A percentile compares a stretch with the other conserved stretches of the same genome.
Conservation (phyloP, 768 basidiomycete species). For the Leccinum barrowsii region DNA sequence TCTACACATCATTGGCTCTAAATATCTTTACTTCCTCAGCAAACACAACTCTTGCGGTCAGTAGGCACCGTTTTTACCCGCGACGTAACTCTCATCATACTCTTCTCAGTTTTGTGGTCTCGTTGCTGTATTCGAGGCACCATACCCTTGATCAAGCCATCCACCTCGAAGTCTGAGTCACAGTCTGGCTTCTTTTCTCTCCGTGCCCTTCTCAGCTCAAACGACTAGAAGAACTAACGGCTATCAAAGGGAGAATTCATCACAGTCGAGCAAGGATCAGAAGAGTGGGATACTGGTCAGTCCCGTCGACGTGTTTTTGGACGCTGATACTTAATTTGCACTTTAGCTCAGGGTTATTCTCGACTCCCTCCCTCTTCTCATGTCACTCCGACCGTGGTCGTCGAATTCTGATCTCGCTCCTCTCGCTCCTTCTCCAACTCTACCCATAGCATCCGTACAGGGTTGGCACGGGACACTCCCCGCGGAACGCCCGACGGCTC, state of each 20-base stretch:
- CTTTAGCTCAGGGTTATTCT: constrained; percentile 65
- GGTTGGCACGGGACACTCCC: constrained; percentile 77
- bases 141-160: constrained; percentile 12
- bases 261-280: constrained; percentile 60
- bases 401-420: constrained; percentile 41
- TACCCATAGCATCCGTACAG: constrained; percentile 48
- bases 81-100: no score
- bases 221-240: constrained; percentile 61
- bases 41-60: no score
- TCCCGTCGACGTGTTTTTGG: neutral
- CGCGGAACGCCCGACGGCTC: constrained; percentile 49
- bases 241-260: constrained; percentile 42
- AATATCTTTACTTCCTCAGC: no score
- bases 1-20: no score
- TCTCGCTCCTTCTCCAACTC: constrained; percentile 61
- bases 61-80: no score
- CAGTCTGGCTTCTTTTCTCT: constrained; percentile 42
- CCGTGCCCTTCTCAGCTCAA: constrained; percentile 53
- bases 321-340: constrained; percentile 9
- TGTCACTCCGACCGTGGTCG: constrained; percentile 67
- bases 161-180: constrained; percentile 32
- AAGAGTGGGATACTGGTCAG: constrained; percentile 67
- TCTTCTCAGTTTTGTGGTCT: no score
- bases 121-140: no score
- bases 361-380: constrained; percentile 62